Percentiles rank a stretch among this genome's conserved stretches.
Conservation (phyloP, 1,284 basidiomycete genomes). For the Ustilago bromivora region DNA sequence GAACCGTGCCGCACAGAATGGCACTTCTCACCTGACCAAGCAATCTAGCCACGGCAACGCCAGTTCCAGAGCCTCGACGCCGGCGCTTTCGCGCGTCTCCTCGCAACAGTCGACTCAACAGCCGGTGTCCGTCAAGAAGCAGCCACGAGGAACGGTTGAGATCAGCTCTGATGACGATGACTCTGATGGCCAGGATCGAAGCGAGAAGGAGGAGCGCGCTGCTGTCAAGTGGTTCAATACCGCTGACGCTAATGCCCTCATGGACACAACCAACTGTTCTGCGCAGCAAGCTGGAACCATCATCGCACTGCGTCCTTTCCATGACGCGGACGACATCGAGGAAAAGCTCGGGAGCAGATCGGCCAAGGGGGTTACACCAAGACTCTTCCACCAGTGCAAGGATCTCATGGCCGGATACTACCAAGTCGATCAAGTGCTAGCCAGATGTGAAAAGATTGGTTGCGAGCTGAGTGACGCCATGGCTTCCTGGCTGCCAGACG, state of each 20-base stretch:
- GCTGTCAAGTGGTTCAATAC: conserved; percentile 83
- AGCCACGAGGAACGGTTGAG: conserved; percentile 18
- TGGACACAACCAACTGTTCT: conserved; percentile 90
- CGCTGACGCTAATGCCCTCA: conserved; percentile 79
- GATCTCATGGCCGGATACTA: conserved; percentile 88
- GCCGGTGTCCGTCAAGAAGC: conserved; percentile 15
- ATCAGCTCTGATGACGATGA: conserved; percentile 60
- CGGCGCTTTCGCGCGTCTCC: conserved; percentile 18
- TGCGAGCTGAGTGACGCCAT: conserved; percentile 76
- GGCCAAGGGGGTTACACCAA: conserved; percentile 90
- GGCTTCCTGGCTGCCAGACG: conserved; percentile 77
- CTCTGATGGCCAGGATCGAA: conserved; percentile 51
- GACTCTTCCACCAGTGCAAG: conserved; percentile 89
- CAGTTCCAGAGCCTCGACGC: conserved; percentile 28
- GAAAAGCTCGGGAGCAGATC: conserved; percentile 78
- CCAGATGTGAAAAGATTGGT: conserved; percentile 88
- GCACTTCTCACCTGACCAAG: conserved; percentile 11
- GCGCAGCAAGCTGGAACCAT: conserved; percentile 84
- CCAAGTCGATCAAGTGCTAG: conserved; percentile 88
- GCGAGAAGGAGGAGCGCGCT: conserved; percentile 52
- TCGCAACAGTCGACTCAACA: conserved; percentile 12
- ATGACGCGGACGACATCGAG: conserved; percentile 77
- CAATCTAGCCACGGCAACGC: conserved; percentile 19
- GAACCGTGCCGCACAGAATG: conserved; percentile 12
- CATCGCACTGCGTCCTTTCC: conserved; percentile 83